Percentiles rank a stretch among this genome's conserved stretches.
Evolutionary conservation across 768 basidiomycete genomes (phyloP).

Genomic region (Udeniomyces megalosporus): DNA sequence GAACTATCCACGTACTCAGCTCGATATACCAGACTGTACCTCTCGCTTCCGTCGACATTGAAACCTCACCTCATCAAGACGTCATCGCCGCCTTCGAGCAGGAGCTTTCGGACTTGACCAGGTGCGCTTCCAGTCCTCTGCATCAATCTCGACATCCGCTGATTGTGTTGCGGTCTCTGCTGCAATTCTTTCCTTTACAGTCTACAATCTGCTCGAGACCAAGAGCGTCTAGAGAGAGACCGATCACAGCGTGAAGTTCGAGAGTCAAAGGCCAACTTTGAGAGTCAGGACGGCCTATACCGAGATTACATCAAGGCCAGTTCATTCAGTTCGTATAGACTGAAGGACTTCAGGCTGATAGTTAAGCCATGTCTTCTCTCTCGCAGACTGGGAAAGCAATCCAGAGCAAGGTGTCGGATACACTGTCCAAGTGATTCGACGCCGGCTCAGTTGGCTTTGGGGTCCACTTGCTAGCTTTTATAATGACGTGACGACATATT

Average conservation of each 20-base stretch:
- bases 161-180: background rate
- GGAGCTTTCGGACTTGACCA: background rate
- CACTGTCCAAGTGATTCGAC: no score
- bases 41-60: background rate
- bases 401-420: background rate
- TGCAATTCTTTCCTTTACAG: background rate
- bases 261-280: background rate
- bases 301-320: background rate
- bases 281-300: background rate
- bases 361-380: background rate
- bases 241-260: background rate
- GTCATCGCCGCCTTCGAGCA: background rate
- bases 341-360: background rate
- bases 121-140: background rate
- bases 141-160: background rate
- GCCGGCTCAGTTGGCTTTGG: no score
- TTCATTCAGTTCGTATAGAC: no score
- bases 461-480: no score
- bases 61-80: background rate
- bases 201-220: background rate
- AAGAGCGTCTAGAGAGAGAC: background rate
- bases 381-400: background rate
- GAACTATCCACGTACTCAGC: background rate
- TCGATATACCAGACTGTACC: conserved; percentile 1
- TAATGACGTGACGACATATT: no score